A percentile compares a stretch with the other conserved stretches of the same genome.
Conservation (phyloP, 129 eudicot genomes). For the Escallonia herrerae region DNA sequence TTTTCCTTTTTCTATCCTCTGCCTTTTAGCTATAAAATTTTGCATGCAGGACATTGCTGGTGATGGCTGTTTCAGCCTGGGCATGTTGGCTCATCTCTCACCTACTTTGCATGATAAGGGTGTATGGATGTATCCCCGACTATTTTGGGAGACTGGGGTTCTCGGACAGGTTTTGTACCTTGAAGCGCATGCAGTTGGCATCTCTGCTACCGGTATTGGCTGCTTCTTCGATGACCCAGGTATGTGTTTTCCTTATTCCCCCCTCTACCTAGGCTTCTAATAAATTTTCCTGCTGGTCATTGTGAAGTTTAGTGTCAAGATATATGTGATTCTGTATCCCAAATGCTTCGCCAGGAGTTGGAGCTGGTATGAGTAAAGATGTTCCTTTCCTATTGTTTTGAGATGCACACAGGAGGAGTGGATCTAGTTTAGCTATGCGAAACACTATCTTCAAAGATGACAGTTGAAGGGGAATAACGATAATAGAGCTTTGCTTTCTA, state of each 20-base stretch:
- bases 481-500: too few relatives aligned
- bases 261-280: not conserved
- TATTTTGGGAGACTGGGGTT: constrained; percentile 96
- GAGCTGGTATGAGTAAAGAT: too few relatives aligned
- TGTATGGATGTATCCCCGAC: constrained; percentile 88
- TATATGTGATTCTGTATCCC: too few relatives aligned
- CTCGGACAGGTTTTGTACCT: constrained; percentile 88
- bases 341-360: too few relatives aligned
- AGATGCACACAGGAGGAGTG: too few relatives aligned
- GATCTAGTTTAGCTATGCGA: too few relatives aligned
- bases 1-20: too few relatives aligned
- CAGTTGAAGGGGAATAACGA: too few relatives aligned
- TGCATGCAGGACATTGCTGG: constrained; percentile 71
- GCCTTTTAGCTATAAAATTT: not conserved
- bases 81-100: constrained; percentile 82
- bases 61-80: constrained; percentile 98
- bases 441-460: too few relatives aligned
- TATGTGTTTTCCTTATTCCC: constrained; percentile 16
- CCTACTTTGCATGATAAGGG: constrained; percentile 60
- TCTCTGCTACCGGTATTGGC: constrained; percentile 98
- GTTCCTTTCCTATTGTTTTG: too few relatives aligned
- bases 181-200: constrained; percentile 92
- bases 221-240: constrained; percentile 97
- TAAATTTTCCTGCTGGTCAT: too few relatives aligned
- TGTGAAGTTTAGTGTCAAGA: too few relatives aligned